These are phyloP conservation scores for Fremontodendron californicum DNA, from an alignment of 345 rosid species.

Conservation along the genomic window DNA sequence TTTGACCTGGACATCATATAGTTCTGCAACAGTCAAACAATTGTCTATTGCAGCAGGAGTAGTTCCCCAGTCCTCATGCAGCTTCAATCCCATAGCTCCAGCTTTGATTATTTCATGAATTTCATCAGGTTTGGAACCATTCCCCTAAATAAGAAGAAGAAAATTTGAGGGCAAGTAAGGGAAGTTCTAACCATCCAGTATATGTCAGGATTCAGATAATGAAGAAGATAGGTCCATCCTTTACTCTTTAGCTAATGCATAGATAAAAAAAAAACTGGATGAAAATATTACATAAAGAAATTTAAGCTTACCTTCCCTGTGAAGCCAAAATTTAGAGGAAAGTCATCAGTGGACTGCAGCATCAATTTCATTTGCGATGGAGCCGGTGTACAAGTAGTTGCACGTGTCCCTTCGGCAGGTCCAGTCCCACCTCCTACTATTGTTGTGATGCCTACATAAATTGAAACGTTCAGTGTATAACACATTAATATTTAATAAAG, in stretches of 20 bases:
- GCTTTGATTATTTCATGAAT: slow-evolving; percentile 72
- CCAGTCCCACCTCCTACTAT: slow-evolving; percentile 98
- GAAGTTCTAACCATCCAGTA: not conserved
- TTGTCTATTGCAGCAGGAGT: slow-evolving; percentile 95
- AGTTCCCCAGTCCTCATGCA: slow-evolving; percentile 99
- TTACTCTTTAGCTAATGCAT: not conserved
- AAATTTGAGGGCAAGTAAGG: not conserved
- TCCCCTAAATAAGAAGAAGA: slow-evolving; percentile 51
- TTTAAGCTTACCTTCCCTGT: slow-evolving; percentile 77
- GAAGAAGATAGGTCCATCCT: slow-evolving; percentile 7
- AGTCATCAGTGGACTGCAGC: slow-evolving; percentile 92
- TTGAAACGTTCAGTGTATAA: slow-evolving; percentile 4
- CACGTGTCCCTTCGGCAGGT: slow-evolving; percentile 93
- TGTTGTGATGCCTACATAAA: slow-evolving; percentile 78
- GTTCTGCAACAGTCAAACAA: slow-evolving; percentile 79
- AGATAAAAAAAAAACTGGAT: not conserved
- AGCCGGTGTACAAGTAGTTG: slow-evolving; percentile 95
- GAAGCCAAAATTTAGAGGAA: slow-evolving; percentile 95
- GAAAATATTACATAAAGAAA: slow-evolving; percentile 1
- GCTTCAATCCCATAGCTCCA: slow-evolving; percentile 98
- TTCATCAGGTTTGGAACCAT: slow-evolving; percentile 68
- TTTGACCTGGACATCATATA: slow-evolving; percentile 68
- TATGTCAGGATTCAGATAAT: not conserved
- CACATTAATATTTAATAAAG: slow-evolving; percentile 4
- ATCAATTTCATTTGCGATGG: slow-evolving; percentile 80